These are phyloP conservation scores for Hypoxylon crocopeplum DNA, from an alignment of 495 filamentous ascomycete species.

Conservation along the genomic window DNA sequence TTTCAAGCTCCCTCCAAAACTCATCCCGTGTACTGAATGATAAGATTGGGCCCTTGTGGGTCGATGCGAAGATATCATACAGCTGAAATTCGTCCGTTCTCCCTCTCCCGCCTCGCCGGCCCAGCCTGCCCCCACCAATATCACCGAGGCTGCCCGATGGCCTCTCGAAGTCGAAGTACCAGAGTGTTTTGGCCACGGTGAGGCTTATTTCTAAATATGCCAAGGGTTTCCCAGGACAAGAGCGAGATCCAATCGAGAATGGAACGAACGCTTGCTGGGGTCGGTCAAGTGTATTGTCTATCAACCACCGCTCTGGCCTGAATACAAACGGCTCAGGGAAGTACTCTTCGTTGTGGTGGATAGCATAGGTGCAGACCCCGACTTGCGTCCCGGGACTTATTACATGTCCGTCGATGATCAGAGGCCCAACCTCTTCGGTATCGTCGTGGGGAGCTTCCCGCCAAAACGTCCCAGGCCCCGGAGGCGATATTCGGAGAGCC, in stretches of 20 bases:
- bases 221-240: slow-evolving; percentile 44
- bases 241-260: slow-evolving; percentile 41
- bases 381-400: slow-evolving; percentile 43
- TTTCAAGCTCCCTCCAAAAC: background rate
- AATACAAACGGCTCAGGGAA: slow-evolving; percentile 50
- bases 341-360: slow-evolving; percentile 52
- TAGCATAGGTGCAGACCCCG: slow-evolving; percentile 44
- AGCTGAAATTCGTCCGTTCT: slow-evolving; percentile 46
- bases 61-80: slow-evolving; percentile 30
- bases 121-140: slow-evolving; percentile 14
- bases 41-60: slow-evolving; percentile 13
- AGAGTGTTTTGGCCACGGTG: slow-evolving; percentile 48
- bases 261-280: slow-evolving; percentile 22
- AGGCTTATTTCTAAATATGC: slow-evolving; percentile 48
- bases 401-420: slow-evolving; percentile 35
- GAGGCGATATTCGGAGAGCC: slow-evolving; percentile 61
- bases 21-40: slow-evolving; percentile 5
- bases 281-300: background rate
- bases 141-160: background rate
- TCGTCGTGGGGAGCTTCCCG: slow-evolving; percentile 38
- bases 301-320: slow-evolving; percentile 52
- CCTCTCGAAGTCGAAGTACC: slow-evolving; percentile 50
- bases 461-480: slow-evolving; percentile 55
- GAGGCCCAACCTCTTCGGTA: slow-evolving; percentile 9
- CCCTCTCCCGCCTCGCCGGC: slow-evolving; percentile 14